Evolutionary conservation across 2,329 filamentous ascomycete species (phyloP).

Genomic region (Hymenoscyphus fructigenus): DNA sequence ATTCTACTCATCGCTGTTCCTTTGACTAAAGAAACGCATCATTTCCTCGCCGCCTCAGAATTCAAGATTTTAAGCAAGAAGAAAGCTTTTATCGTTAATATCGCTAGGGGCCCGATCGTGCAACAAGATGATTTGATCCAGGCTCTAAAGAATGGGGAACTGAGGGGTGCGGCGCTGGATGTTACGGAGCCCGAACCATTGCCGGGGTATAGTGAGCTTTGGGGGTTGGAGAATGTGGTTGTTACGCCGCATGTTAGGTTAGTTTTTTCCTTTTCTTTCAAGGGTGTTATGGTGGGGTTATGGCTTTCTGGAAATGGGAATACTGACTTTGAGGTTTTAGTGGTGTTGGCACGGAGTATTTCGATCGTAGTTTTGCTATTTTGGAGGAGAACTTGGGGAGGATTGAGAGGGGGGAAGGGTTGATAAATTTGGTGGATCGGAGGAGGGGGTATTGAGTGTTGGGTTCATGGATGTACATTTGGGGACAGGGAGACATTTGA

Average conservation of each 20-base stretch:
- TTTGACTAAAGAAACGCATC: slow-evolving; percentile 37
- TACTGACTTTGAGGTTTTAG: too few species aligned
- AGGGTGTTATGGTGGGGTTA: too few species aligned
- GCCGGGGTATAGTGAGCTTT: slow-evolving; percentile 58
- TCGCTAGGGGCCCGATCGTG: slow-evolving; percentile 61
- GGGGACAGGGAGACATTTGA: too few species aligned
- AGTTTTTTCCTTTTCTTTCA: too few species aligned
- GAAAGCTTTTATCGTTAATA: slow-evolving; percentile 60
- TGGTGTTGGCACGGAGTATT: slow-evolving; percentile 53
- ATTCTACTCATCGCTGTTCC: slow-evolving; percentile 41
- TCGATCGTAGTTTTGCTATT: slow-evolving; percentile 56
- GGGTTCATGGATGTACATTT: neutral
- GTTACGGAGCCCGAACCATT: slow-evolving; percentile 69
- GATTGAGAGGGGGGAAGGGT: slow-evolving; percentile 49
- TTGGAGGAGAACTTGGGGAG: slow-evolving; percentile 56
- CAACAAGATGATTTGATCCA: slow-evolving; percentile 58
- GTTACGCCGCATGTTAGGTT: slow-evolving; percentile 67
- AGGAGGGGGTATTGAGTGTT: slow-evolving; percentile 56
- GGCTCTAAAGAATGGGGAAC: slow-evolving; percentile 48
- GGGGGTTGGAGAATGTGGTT: slow-evolving; percentile 60
- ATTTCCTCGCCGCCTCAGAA: slow-evolving; percentile 43
- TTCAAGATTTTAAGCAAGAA: slow-evolving; percentile 38
- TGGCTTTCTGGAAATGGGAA: too few species aligned
- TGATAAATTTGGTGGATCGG: slow-evolving; percentile 63
- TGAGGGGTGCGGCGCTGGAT: slow-evolving; percentile 64